Percentiles rank a stretch among this genome's conserved stretches.
phyloP scores from a whole-genome alignment of 2,329 filamentous ascomycete species.

The Coniella vitis region DNA sequence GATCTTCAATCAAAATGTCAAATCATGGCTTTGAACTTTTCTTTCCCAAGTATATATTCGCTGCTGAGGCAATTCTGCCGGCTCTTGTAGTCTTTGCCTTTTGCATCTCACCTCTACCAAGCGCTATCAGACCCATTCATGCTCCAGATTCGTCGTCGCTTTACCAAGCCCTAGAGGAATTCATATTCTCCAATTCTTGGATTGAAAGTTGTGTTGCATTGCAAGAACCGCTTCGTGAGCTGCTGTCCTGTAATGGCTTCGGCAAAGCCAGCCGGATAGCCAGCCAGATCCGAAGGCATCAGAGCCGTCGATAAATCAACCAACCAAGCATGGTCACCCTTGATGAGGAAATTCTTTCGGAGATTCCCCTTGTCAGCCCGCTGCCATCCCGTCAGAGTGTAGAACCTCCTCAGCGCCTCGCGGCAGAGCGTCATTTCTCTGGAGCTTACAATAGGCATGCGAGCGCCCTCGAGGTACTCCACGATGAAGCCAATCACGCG shows the following conservation, averaged over 20 bases:
- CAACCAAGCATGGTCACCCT: constrained; percentile 3
- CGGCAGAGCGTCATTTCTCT: constrained; percentile 10
- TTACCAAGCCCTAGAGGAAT: too few relatives aligned
- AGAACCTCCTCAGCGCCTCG: neutral
- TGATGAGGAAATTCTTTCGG: constrained; percentile 8
- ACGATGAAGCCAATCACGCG: constrained; percentile 8
- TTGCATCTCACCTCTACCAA: too few relatives aligned
- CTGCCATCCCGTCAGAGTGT: constrained; percentile 10
- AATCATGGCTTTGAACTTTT: too few relatives aligned
- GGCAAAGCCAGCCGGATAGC: neutral
- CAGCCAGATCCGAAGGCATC: neutral
- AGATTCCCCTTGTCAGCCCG: constrained; percentile 1
- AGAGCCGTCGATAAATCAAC: constrained; percentile 4
- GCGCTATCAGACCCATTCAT: too few relatives aligned
- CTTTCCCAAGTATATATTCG: too few relatives aligned
- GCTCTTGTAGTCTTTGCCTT: too few relatives aligned
- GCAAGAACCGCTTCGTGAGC: too few relatives aligned
- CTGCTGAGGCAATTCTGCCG: too few relatives aligned
- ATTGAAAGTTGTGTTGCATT: too few relatives aligned
- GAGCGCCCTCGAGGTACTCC: constrained; percentile 2
- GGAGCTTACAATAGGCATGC: neutral
- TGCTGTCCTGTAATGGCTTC: neutral
- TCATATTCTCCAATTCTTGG: too few relatives aligned
- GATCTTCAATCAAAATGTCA: too few relatives aligned
- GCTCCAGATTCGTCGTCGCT: too few relatives aligned